These are phyloP conservation scores for Punica granatum DNA, from an alignment of 345 rosid genomes.

Conservation along the genomic window DNA sequence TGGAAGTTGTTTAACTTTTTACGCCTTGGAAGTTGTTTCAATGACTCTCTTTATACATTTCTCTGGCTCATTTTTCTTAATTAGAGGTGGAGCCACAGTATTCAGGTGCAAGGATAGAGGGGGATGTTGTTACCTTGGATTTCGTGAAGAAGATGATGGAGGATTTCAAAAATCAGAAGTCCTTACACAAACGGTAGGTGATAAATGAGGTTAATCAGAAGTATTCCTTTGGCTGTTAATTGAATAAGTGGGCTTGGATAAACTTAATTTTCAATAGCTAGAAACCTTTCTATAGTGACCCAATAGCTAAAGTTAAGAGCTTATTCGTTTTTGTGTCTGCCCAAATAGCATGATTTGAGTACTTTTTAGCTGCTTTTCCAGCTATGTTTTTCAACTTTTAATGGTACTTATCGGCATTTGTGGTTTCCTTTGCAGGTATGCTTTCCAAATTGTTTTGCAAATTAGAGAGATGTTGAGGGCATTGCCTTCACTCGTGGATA, in stretches of 20 bases:
- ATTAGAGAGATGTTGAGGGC: conserved; percentile 64
- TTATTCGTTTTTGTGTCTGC: too few relatives aligned
- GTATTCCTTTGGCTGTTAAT: conserved; percentile 1
- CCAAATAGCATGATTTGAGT: too few relatives aligned
- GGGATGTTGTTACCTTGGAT: conserved; percentile 75
- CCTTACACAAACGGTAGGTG: conserved; percentile 74
- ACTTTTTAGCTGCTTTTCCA: not conserved
- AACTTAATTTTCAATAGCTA: too few relatives aligned
- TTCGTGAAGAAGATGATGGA: conserved; percentile 94
- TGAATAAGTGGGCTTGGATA: too few relatives aligned
- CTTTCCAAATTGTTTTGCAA: conserved; percentile 85
- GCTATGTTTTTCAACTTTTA: conserved; percentile 1
- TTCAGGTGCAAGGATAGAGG: conserved; percentile 88
- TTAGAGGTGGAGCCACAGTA: conserved; percentile 97
- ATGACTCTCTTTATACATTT: not conserved
- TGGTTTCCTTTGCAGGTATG: conserved; percentile 52
- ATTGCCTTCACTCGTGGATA: conserved; percentile 82
- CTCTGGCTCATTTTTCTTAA: conserved; percentile 10
- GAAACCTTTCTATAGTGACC: too few relatives aligned
- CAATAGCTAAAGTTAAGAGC: too few relatives aligned
- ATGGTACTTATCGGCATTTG: conserved; percentile 11
- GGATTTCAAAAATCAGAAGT: conserved; percentile 81
- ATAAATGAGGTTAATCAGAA: conserved; percentile 1
- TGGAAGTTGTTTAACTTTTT: too few relatives aligned
- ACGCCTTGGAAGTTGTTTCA: not conserved